phyloP scores from a whole-genome alignment of 192 early-diverging fungal genomes.

The Podila clonocystis region DNA sequence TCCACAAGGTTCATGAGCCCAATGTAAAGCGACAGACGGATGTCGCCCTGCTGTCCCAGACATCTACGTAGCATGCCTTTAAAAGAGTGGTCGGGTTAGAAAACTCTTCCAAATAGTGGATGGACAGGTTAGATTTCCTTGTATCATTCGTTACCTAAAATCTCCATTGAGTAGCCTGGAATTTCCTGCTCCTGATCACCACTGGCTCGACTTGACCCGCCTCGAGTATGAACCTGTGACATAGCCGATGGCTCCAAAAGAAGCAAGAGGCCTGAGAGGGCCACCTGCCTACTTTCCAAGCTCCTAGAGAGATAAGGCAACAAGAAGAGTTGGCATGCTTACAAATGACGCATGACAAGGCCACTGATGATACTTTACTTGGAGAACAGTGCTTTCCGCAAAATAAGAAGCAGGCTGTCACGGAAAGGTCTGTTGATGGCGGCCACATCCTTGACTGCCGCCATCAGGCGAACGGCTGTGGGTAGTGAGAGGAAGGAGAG shows the following conservation, averaged over 20 bases:
- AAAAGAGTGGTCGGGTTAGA: too few relatives aligned
- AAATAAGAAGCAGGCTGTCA: slow-evolving; percentile 70
- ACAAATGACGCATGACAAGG: too few relatives aligned
- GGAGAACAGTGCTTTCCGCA: slow-evolving; percentile 77
- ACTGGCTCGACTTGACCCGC: slow-evolving; percentile 18
- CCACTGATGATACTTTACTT: slow-evolving; percentile 43
- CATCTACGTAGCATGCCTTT: slow-evolving; percentile 73
- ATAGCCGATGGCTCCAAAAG: slow-evolving; percentile 51
- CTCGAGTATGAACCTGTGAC: slow-evolving; percentile 14
- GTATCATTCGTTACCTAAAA: slow-evolving; percentile 46
- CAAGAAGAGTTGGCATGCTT: too few relatives aligned
- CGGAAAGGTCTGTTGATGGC: slow-evolving; percentile 63
- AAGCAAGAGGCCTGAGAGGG: slow-evolving; percentile 69
- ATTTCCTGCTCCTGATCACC: slow-evolving; percentile 8
- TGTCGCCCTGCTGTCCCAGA: slow-evolving; percentile 72
- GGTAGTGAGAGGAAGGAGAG: slow-evolving; percentile 64
- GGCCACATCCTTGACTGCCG: slow-evolving; percentile 63
- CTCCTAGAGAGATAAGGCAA: slow-evolving; percentile 4
- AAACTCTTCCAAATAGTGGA: slow-evolving; percentile 21
- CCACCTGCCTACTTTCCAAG: slow-evolving; percentile 66
- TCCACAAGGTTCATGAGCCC: slow-evolving; percentile 61
- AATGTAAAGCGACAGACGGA: slow-evolving; percentile 66
- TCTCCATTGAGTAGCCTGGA: slow-evolving; percentile 53
- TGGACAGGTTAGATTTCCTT: neutral
- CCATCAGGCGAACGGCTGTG: slow-evolving; percentile 64